Evolutionary conservation across 345 rosid genomes (phyloP), one percentile per base, ranked within the genome.

Genomic region (Combretum micranthum): DNA sequence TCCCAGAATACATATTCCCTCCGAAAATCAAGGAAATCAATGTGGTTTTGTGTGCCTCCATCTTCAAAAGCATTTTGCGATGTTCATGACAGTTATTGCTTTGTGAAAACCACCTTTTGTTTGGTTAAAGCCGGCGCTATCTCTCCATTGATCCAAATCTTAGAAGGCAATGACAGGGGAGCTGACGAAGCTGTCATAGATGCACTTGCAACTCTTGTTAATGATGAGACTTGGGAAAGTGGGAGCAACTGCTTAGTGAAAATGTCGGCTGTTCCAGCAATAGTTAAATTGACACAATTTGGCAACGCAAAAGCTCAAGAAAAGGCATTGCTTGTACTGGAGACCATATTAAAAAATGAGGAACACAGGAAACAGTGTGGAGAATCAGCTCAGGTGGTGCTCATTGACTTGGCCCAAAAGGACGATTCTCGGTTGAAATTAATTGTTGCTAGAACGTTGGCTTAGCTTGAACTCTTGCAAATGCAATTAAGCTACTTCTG

Each of bases 401-500:
- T 80, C 19, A 77, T 80, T 25, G 83, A 85, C 58, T 63, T 83
- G 18, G 86, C 86, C 15, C 88, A 80, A 59, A 80, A 64, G 16
- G 78, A 76, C 9, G 76, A 80, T 39, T 59, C 77, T 13, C 74
- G 71, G 53, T 47, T 85, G 65, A 85, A 63, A 57, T 50, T 87
- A 18, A 20, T 72, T 4, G 62, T 70, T 12, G 84, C 77, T 13
- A 75, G 64, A 66, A 19, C 82, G 16, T 62, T 85, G 81, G 85
- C 80, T 0, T 76, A 72, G 59, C 81, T 85, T 19, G 84, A 82
- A 39, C 80, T 85, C 50, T 64, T 80, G 54, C 87, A 80, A 48
- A 44, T 5, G 55, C 87, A 82, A 42, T 85, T 85, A 20, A 82
- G 86, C 69, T 85, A 82, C 64, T 80, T 85, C 25, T 85, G n/a